Evolutionary conservation across 192 early-diverging fungal species (phyloP), one percentile per base, ranked within the genome.

Genomic region (Backusella macrospora): DNA sequence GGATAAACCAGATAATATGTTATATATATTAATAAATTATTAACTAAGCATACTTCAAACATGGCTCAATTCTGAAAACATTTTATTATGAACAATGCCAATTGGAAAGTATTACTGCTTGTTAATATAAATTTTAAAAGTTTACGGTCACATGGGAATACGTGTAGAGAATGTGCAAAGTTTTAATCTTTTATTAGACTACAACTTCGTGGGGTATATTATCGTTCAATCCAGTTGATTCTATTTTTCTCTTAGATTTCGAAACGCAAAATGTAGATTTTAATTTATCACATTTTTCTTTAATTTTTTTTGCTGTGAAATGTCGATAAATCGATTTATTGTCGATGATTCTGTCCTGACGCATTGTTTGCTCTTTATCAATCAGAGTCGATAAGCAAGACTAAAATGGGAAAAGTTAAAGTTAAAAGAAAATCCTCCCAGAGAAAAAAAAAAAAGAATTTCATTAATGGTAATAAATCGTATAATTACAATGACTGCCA

Each of bases 401-500:
- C 76, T 77, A 77, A 23, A 42, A 10, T 8, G 38, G 14, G 42
- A 26, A 55, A 65, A 9, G 45, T 43, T 48, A 16, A 29, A 71
- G 37, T 15, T 62, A 38, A 62, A 23, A 72, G 45, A 9, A 40
- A 72, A 63, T 6, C 12, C n/a, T 3, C 5, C 12, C 12, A 68
- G 34, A 68, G 21, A 18, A 34, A 34, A 34, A 68, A 8, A 68
- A 14, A 18, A 34, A 34, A 34, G 38, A 62, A 38, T 18, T 47
- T 23, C 38, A 43, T 55, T 37, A 10, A 45, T 21, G 16, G 21
- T 26, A 46, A 23, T 38, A 47, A 39, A 49, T 21, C 46, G 18
- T 18, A 37, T 38, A 76, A 73, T 81, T 81, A 88, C 87, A 66
- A 76, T 55, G n/a, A 86, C 80, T n/a, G 84, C 65, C 6, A 78